A percentile compares a stretch with the other conserved stretches of the same genome.
These are phyloP conservation scores for Penstemon newberryi DNA, from an alignment of 257 asterid genomes.

Conservation along the genomic window DNA sequence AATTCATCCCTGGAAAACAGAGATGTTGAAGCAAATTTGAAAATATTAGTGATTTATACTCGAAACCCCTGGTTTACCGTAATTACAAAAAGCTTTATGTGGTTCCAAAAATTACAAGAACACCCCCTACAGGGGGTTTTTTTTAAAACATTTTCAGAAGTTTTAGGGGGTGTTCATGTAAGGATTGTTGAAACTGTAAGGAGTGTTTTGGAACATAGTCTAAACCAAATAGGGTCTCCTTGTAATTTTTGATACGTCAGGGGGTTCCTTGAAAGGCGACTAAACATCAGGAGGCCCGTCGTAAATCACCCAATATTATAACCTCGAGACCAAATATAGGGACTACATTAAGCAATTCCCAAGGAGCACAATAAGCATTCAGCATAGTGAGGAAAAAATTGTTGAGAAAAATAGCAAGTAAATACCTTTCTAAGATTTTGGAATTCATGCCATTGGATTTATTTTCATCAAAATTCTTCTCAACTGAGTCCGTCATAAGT, in stretches of 20 bases:
- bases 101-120: too few species aligned
- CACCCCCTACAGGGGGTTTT: too few species aligned
- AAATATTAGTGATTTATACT: background rate
- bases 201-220: too few species aligned
- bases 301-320: too few species aligned
- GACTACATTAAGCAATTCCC: too few species aligned
- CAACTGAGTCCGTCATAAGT: constrained; percentile 26
- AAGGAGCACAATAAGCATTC: background rate
- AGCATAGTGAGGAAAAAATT: background rate
- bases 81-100: background rate
- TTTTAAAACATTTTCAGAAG: too few species aligned
- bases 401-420: constrained; percentile 22
- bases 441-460: constrained; percentile 27
- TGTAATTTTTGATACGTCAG: too few species aligned
- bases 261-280: too few species aligned
- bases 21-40: background rate
- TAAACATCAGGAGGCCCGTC: too few species aligned
- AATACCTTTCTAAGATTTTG: constrained; percentile 43
- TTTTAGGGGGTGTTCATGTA: too few species aligned
- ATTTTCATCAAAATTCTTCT: constrained; percentile 25
- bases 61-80: background rate
- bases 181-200: too few species aligned
- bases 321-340: background rate
- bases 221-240: too few species aligned
- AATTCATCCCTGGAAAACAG: constrained; percentile 42